phyloP scores from a whole-genome alignment of 345 rosid species.

The Populus davidiana region DNA sequence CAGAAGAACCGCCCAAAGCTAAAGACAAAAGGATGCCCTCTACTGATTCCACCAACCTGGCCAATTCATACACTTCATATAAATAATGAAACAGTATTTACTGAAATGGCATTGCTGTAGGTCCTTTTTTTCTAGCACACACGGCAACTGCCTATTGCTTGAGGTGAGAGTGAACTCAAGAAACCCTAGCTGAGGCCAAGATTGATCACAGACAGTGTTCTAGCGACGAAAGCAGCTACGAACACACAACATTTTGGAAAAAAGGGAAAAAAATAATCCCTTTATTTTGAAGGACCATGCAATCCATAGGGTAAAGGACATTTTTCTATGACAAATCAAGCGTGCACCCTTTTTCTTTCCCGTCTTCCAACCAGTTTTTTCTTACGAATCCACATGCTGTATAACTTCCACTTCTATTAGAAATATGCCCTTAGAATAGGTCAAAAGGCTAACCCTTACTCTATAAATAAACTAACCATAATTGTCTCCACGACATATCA shows the following conservation, averaged over 20 bases:
- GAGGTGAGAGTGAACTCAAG: not conserved
- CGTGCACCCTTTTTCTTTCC: not conserved
- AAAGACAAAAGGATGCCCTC: slow-evolving; percentile 52
- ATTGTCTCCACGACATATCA: not conserved
- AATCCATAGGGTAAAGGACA: not conserved
- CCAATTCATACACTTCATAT: slow-evolving; percentile 19
- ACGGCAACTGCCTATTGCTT: slow-evolving; percentile 12
- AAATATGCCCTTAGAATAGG: not conserved
- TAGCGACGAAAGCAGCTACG: too few species aligned
- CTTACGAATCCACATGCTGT: not conserved
- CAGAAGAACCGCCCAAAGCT: slow-evolving; percentile 55
- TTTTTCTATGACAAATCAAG: not conserved
- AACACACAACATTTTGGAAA: not conserved
- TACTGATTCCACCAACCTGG: slow-evolving; percentile 48
- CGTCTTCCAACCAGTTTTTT: not conserved
- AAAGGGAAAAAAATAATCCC: too few species aligned
- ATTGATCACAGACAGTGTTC: not conserved
- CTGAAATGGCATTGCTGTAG: slow-evolving; percentile 16
- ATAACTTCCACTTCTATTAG: not conserved
- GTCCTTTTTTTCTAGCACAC: slow-evolving; percentile 33
- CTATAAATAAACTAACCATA: not conserved
- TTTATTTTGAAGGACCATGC: not conserved
- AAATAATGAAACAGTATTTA: slow-evolving; percentile 9
- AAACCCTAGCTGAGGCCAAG: not conserved
- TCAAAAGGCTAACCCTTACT: not conserved